These are phyloP conservation scores for Isochrysis galbana DNA, from an alignment of 78 protist genomes.

Conservation along the genomic window DNA sequence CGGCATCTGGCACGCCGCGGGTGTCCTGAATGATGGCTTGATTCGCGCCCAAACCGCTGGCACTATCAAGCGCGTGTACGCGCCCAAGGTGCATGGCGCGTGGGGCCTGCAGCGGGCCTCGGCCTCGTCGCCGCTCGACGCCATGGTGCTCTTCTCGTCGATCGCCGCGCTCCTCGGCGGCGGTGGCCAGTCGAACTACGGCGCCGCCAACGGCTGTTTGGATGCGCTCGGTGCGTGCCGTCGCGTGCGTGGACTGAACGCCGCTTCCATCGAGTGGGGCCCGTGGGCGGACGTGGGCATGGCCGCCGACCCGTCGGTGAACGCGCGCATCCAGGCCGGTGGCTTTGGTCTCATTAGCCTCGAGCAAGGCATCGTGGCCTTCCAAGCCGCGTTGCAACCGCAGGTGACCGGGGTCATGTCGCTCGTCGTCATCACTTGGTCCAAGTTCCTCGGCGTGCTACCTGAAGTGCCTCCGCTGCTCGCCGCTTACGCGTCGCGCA, in stretches of 20 bases:
- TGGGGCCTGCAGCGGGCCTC: background rate
- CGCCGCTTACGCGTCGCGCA: background rate
- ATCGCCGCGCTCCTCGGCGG: slow-evolving; percentile 23
- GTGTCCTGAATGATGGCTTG: slow-evolving; percentile 23
- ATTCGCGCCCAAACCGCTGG: background rate
- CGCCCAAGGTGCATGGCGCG: slow-evolving; percentile 22
- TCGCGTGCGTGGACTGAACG: background rate
- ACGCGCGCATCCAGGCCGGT: background rate
- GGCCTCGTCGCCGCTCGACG: background rate
- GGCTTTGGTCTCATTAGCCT: background rate
- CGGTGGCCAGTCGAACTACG: slow-evolving; percentile 44
- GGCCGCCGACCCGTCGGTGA: background rate
- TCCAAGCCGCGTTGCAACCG: background rate
- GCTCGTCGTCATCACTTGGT: background rate
- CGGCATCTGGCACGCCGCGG: slow-evolving; percentile 14
- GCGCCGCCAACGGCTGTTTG: slow-evolving; percentile 36
- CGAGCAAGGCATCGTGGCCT: background rate
- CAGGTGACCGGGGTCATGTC: background rate
- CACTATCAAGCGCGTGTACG: background rate
- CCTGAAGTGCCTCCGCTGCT: background rate
- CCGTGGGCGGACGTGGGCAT: slow-evolving; percentile 39
- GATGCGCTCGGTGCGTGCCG: slow-evolving; percentile 24
- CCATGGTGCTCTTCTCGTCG: slow-evolving; percentile 37
- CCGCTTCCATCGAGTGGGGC: slow-evolving; percentile 18
- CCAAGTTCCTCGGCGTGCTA: background rate